These are phyloP conservation scores for Ceriops decandra DNA, from an alignment of 345 rosid genomes.

Conservation along the genomic window DNA sequence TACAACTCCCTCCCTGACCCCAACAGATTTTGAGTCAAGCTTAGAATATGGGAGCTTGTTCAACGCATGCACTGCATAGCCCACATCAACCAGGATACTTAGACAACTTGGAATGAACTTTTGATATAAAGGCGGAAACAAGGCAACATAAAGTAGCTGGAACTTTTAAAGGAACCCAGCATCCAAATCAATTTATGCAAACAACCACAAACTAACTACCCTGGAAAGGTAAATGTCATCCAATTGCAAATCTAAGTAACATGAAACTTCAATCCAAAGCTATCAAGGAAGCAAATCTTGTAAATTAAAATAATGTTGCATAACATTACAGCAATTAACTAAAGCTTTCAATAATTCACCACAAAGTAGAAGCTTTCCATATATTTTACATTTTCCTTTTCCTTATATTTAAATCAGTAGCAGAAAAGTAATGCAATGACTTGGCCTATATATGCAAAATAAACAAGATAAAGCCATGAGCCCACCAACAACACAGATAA, in stretches of 20 bases:
- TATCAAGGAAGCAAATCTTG: neutral
- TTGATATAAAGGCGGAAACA: no score
- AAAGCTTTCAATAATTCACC: neutral
- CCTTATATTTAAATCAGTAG: neutral
- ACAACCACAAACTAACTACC: neutral
- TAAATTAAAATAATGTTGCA: neutral
- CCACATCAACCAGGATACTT: neutral
- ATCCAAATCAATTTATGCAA: neutral
- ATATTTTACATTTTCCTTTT: neutral
- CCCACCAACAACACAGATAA: no score
- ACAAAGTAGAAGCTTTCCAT: neutral
- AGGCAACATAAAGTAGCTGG: no score
- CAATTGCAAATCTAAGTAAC: neutral
- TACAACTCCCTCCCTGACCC: conserved; percentile 84
- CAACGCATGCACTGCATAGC: conserved; percentile 83
- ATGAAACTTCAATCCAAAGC: neutral
- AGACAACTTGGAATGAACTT: no score
- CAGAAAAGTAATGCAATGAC: no score
- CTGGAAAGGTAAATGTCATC: neutral
- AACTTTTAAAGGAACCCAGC: neutral
- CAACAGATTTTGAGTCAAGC: conserved; percentile 91
- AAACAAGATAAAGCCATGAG: no score
- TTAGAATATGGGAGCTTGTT: conserved; percentile 96
- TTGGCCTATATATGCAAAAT: no score
- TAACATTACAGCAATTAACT: neutral